Evolutionary conservation across 352 stramenopile genomes (phyloP).

Genomic region (Globisporangium cystogenes): DNA sequence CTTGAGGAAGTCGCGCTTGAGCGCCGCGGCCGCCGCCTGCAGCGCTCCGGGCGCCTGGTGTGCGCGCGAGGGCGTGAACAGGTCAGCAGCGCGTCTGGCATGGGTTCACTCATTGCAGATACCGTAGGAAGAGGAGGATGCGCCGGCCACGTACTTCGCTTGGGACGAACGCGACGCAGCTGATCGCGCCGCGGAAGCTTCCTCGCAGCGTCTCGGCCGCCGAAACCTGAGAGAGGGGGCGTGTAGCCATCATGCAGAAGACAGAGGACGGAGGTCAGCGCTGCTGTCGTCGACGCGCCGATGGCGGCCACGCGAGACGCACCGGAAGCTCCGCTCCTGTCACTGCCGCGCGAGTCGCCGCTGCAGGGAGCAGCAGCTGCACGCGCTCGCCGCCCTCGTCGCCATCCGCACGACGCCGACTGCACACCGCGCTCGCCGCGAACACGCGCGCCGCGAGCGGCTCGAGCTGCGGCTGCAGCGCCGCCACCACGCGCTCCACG

Average conservation of each 20-base stretch:
- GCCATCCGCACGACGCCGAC: background rate
- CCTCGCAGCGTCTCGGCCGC: slow-evolving; percentile 22
- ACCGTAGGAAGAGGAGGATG: background rate
- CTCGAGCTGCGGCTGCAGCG: slow-evolving; percentile 42
- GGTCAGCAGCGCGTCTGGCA: background rate
- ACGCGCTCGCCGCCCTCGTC: slow-evolving; percentile 15
- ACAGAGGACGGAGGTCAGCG: background rate
- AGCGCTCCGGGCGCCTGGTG: slow-evolving; percentile 18
- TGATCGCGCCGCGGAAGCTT: slow-evolving; percentile 39
- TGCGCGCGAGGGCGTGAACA: background rate
- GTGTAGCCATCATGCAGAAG: background rate
- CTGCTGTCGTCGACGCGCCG: too few species aligned
- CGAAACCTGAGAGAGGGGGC: slow-evolving; percentile 4
- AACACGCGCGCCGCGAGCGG: slow-evolving; percentile 37
- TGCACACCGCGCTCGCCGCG: slow-evolving; percentile 26
- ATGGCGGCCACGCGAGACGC: too few species aligned
- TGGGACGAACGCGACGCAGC: slow-evolving; percentile 46
- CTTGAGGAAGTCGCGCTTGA: slow-evolving; percentile 71
- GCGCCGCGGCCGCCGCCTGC: slow-evolving; percentile 32
- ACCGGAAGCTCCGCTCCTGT: background rate
- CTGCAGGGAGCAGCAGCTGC: slow-evolving; percentile 30
- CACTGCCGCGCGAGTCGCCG: background rate
- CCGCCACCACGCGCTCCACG: slow-evolving; percentile 31
- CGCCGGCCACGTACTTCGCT: slow-evolving; percentile 15
- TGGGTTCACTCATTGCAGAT: background rate